phyloP scores from a whole-genome alignment of 805 yeast species.

The Cyberlindnera euphorbiiphila region DNA sequence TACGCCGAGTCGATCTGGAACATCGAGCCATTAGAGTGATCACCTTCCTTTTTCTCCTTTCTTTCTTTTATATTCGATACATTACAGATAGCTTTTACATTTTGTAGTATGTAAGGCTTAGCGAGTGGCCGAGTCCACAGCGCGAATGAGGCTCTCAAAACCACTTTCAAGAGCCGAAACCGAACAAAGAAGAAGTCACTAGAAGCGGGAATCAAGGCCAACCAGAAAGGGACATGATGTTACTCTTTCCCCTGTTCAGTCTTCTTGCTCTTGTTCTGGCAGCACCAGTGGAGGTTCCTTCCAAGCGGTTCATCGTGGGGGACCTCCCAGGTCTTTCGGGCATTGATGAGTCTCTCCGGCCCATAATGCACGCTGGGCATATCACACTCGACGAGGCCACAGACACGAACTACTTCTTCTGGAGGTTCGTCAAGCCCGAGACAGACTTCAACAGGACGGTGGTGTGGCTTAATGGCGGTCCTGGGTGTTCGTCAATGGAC shows the following conservation, averaged over 20 bases:
- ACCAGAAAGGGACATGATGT: too few relatives aligned
- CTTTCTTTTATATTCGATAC: neutral
- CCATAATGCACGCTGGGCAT: conserved; percentile 44
- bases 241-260: neutral
- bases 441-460: conserved; percentile 41
- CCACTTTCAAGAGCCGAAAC: too few relatives aligned
- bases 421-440: conserved; percentile 25
- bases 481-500: conserved; percentile 97
- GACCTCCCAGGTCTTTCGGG: conserved; percentile 21
- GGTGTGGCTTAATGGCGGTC: conserved; percentile 97
- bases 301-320: conserved; percentile 17
- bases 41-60: neutral
- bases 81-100: too few relatives aligned
- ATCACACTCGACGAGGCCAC: conserved; percentile 20
- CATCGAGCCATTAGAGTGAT: conserved; percentile 57
- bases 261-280: conserved; percentile 4
- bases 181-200: too few relatives aligned
- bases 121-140: too few relatives aligned
- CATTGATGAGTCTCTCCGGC: conserved; percentile 25
- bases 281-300: conserved; percentile 19
- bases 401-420: conserved; percentile 27
- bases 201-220: too few relatives aligned
- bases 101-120: too few relatives aligned
- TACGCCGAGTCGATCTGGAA: conserved; percentile 94
- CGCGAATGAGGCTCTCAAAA: too few relatives aligned